Evolutionary conservation across 2,329 filamentous ascomycete species (phyloP).

Genomic region (Colletotrichum plurivorum): DNA sequence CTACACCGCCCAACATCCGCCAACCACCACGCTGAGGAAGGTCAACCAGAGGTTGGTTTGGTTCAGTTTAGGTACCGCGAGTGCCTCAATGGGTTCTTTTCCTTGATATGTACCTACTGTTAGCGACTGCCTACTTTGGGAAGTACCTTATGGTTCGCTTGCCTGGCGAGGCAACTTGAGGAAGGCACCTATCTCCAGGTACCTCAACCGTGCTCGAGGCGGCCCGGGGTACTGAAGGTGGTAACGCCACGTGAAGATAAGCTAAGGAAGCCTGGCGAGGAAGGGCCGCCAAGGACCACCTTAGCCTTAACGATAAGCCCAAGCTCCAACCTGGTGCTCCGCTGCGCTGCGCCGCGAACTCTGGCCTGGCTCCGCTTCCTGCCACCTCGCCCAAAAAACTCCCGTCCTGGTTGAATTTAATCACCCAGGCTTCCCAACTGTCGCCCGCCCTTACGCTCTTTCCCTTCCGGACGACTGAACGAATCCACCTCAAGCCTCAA

Average conservation of each 20-base stretch:
- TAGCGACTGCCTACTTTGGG: too few relatives aligned
- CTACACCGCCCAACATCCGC: conserved; percentile 24
- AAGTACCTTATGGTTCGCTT: too few relatives aligned
- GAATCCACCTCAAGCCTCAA: not conserved
- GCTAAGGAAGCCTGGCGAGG: conserved; percentile 10
- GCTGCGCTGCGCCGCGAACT: not conserved
- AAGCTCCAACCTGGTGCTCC: conserved; percentile 24
- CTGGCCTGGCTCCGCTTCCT: conserved; percentile 32
- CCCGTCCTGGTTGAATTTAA: conserved; percentile 29
- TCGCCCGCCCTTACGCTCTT: conserved; percentile 14
- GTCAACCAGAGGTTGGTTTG: conserved; percentile 12
- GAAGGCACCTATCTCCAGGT: too few relatives aligned
- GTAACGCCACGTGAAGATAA: conserved; percentile 38
- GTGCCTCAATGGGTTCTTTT: too few relatives aligned
- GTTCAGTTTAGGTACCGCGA: not conserved
- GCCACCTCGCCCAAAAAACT: conserved; percentile 40
- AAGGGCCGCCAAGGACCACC: conserved; percentile 2
- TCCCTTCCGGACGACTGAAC: not conserved
- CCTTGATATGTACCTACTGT: too few relatives aligned
- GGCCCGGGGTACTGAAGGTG: not conserved
- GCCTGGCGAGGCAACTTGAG: too few relatives aligned
- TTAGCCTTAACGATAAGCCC: conserved; percentile 33
- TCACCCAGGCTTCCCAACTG: conserved; percentile 21
- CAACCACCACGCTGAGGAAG: conserved; percentile 4
- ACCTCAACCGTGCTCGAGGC: too few relatives aligned